phyloP scores from a whole-genome alignment of 768 basidiomycete genomes.

The Boletellus emodensis region DNA sequence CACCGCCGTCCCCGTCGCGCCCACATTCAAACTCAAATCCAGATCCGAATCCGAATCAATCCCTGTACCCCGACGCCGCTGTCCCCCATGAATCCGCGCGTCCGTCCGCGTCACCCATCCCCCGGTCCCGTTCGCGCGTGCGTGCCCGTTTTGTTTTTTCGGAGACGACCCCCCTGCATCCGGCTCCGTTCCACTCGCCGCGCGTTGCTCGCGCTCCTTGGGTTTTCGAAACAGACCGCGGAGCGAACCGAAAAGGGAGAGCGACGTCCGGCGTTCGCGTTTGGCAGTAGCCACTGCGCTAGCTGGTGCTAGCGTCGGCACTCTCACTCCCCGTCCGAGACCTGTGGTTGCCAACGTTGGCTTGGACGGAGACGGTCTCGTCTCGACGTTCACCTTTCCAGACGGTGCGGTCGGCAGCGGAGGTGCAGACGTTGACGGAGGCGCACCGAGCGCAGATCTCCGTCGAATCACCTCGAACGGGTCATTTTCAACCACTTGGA shows the following conservation, averaged over 20 bases:
- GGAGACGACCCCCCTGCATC: slow-evolving; percentile 9
- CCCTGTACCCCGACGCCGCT: neutral
- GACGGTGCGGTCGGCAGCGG: neutral
- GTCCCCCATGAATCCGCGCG: slow-evolving; percentile 9
- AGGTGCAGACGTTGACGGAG: neutral
- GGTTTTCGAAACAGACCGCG: slow-evolving; percentile 26
- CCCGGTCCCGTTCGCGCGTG: neutral
- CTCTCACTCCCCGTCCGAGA: neutral
- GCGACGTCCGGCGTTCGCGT: slow-evolving; percentile 22
- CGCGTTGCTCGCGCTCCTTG: slow-evolving; percentile 4
- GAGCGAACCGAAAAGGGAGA: slow-evolving; percentile 24
- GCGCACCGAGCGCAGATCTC: slow-evolving; percentile 2
- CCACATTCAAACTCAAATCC: too few species aligned
- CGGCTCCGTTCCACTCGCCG: slow-evolving; percentile 2
- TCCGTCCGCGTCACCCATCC: slow-evolving; percentile 32
- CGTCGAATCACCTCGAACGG: slow-evolving; percentile 19
- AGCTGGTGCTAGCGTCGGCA: neutral
- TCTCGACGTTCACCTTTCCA: neutral
- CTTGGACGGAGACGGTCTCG: neutral
- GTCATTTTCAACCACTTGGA: slow-evolving; percentile 25
- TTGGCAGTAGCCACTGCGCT: neutral
- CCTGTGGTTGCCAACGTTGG: neutral
- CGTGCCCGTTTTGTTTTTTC: neutral
- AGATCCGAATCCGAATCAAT: slow-evolving; percentile 19
- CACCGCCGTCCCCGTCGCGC: neutral